Evolutionary conservation across 257 asterid species (phyloP), one percentile per base, ranked within the genome.

Genomic region (Jacaranda copaia): DNA sequence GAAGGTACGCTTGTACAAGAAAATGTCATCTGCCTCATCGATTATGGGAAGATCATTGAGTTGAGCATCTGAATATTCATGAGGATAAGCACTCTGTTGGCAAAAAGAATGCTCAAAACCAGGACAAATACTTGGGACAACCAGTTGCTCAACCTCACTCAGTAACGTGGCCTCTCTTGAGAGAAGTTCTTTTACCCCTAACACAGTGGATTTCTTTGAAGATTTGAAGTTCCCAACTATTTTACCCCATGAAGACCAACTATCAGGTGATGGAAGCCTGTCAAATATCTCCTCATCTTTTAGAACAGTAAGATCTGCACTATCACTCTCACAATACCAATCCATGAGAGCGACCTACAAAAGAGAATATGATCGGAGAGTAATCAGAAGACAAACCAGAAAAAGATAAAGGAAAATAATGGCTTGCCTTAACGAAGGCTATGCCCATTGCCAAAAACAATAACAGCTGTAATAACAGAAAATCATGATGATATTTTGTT

Each of bases 21-120:
- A 85, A 58, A 77, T 85, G 81, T 85, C 87, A 77, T 85, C 86
- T 6, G 87, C 83, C 62, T 74, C 82, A 35, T 82, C 78, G 5
- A 82, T 57, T 55, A 53, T 70, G 73, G 79, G 52, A 42, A 77
- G 70, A 71, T 80, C 87, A 6, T 77, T 68, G 80, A 82, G 80
- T 52, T 82, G 78, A 42, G 16, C 15, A 66, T 82, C 83, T 14
- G 78, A 77, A 42, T 70, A 51, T 16, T 77, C 77, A 59, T 18
- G 39, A 45, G 73, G 56, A 72, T 32, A 42, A 69, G 81, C 68
- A 52, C 71, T 66, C 67, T 67, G 73, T 19, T 83, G 83, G 70
- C 42, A 7, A 58, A 19, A 70, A 57, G 62, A 61, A 46, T 8
- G 57, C 3, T 40, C 57, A 51, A 53, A 42, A 69, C 64, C 65